Conservation (phyloP, 371 early-diverging fungal species). For the Apophysomyces elegans region DNA sequence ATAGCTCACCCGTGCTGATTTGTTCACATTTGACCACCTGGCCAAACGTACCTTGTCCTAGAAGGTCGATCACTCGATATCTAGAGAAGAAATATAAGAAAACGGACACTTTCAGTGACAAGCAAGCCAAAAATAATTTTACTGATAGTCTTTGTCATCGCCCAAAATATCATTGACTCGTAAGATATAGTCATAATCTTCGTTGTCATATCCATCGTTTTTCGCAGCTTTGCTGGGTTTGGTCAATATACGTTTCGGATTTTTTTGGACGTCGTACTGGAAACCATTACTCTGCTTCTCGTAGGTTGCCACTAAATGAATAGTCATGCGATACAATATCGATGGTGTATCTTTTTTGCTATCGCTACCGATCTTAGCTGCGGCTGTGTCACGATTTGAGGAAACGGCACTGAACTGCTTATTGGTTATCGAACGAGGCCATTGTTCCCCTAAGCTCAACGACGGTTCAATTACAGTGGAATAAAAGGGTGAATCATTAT, state of each 20-base stretch:
- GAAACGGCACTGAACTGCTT: neutral
- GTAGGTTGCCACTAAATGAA: constrained; percentile 71
- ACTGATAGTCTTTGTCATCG: constrained; percentile 82
- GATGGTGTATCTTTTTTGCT: neutral
- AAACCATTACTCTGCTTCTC: constrained; percentile 73
- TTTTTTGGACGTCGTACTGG: constrained; percentile 67
- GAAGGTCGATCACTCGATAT: constrained; percentile 83
- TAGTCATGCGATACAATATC: constrained; percentile 47
- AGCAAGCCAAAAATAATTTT: constrained; percentile 20
- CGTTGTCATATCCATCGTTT: constrained; percentile 96
- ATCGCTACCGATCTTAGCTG: constrained; percentile 2
- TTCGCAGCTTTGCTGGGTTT: constrained; percentile 89
- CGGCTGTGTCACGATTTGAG: neutral
- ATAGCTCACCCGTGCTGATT: constrained; percentile 78
- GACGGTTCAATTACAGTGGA: constrained; percentile 38
- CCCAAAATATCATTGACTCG: constrained; percentile 94
- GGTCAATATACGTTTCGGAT: constrained; percentile 91
- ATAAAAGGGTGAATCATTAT: constrained; percentile 24
- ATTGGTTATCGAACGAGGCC: constrained; percentile 24
- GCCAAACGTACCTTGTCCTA: constrained; percentile 98
- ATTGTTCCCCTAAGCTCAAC: constrained; percentile 38
- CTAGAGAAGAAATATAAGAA: constrained; percentile 30
- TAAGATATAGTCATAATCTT: constrained; percentile 93
- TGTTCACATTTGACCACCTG: constrained; percentile 96
- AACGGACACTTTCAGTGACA: neutral